Base-by-base conservation (phyloP, 2,329 filamentous ascomycete species). In the Elsinoe arachidis region DNA sequence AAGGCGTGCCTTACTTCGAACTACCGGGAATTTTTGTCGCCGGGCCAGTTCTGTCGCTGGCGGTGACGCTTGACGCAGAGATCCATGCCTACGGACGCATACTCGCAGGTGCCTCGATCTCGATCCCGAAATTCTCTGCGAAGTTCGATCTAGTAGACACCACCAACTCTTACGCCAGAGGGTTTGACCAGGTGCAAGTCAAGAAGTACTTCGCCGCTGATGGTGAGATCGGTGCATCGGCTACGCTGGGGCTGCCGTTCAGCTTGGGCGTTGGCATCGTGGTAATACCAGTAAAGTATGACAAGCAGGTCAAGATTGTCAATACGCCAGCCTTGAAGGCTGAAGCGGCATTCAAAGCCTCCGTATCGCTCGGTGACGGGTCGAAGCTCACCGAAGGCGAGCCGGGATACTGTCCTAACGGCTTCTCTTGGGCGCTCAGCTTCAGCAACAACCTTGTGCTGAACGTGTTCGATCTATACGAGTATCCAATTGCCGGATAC, bases 271-370 rank as follows among this genome's bases (percentile, higher is more conserved):
- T 56, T 26, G 54, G 54, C 5, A 41, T 56, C 34, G 41, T 34
- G 17, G 14, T 56, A 7, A 15, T 26, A n/a, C 54, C 23, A 6
- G 30, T 56, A 11, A 47, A 47, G 14, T 56, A 30, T 39, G 37
- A 56, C 39, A 39, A 56, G 37, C 54, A 56, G 39, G 54, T 56
- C 39, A 56, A 56, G 38, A 26, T 56, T 14, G 30, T 46, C 21
- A 41, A 56, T 19, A 56, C 19, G 15, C 54, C 54, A 34, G 37
- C 33, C 5, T 46, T 56, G 12, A 23, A 46, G 15, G 17, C 39
- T 33, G 12, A 47, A n/a, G 38, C 39, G 17, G 30, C 39, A 5
- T 17, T 44, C 19, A 23, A 39, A 46, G 54, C 7, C 10, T 46
- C 14, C 6, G 12, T 38, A 2, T 23, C 33, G 15, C 9, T 19